Percentiles rank a stretch among this genome's conserved stretches.
Conservation (phyloP, 768 basidiomycete species). For the Phaeotremella skinneri region DNA sequence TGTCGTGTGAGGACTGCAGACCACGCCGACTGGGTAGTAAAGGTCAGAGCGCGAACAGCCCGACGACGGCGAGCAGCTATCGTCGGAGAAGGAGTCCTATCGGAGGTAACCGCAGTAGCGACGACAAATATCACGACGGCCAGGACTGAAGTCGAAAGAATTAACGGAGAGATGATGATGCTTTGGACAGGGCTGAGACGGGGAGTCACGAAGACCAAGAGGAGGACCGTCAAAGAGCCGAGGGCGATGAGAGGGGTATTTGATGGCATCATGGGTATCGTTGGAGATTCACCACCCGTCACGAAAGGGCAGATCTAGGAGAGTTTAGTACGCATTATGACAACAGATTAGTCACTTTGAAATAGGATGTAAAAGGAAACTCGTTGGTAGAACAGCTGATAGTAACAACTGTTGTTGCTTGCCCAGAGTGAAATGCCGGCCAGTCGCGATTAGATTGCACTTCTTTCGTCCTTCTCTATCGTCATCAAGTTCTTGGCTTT, state of each 20-base stretch:
- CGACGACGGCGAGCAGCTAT: slow-evolving; percentile 27
- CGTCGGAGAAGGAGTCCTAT: background rate
- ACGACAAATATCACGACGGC: slow-evolving; percentile 13
- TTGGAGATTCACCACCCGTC: too few species aligned
- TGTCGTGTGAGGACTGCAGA: slow-evolving; percentile 82
- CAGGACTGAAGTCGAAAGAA: slow-evolving; percentile 10
- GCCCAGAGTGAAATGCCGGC: too few species aligned
- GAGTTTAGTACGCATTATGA: too few species aligned
- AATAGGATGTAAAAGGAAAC: too few species aligned
- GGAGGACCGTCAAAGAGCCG: slow-evolving; percentile 14
- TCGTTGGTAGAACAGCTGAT: too few species aligned
- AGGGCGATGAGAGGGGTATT: slow-evolving; percentile 8
- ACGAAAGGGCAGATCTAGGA: background rate
- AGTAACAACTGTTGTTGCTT: too few species aligned
- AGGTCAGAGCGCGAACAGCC: slow-evolving; percentile 72
- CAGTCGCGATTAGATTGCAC: background rate
- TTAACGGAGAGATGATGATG: slow-evolving; percentile 17
- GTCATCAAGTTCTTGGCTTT: too few species aligned
- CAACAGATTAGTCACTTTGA: too few species aligned
- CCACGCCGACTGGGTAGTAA: slow-evolving; percentile 93
- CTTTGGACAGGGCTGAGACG: slow-evolving; percentile 14
- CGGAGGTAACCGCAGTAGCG: background rate
- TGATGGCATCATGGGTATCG: background rate
- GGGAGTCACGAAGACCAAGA: slow-evolving; percentile 20
- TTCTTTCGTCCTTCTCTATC: too few species aligned